A percentile compares a stretch with the other conserved stretches of the same genome.
These are phyloP conservation scores for Mycena filopes DNA, from an alignment of 768 basidiomycete genomes.

Conservation along the genomic window DNA sequence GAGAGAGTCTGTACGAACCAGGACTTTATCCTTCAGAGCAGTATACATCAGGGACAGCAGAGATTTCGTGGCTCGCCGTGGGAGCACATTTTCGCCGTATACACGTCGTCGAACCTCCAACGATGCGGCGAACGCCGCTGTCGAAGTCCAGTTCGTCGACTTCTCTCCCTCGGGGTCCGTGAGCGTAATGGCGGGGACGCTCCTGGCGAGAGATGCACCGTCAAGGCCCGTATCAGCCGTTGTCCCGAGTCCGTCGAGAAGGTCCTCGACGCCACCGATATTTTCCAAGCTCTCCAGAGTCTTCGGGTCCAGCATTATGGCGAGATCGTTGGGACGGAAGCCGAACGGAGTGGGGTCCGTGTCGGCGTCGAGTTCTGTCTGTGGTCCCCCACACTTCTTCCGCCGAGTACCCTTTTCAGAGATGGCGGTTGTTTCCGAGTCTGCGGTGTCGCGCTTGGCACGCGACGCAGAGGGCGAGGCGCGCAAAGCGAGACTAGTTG, in stretches of 20 bases:
- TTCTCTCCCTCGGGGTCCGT: slow-evolving; percentile 51
- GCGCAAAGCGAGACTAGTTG: slow-evolving; percentile 65
- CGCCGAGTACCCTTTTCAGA: slow-evolving; percentile 31
- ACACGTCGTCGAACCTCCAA: slow-evolving; percentile 71
- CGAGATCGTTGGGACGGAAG: slow-evolving; percentile 80
- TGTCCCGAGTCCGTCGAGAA: slow-evolving; percentile 82
- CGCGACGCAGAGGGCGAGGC: slow-evolving; percentile 42
- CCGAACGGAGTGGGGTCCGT: slow-evolving; percentile 75
- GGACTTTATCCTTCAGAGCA: slow-evolving; percentile 90
- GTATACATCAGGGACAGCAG: slow-evolving; percentile 85
- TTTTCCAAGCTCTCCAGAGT: slow-evolving; percentile 69
- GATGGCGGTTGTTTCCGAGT: slow-evolving; percentile 20
- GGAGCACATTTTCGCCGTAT: slow-evolving; percentile 82
- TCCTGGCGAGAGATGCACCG: slow-evolving; percentile 20
- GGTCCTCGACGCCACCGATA: slow-evolving; percentile 75
- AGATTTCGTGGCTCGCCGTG: slow-evolving; percentile 71
- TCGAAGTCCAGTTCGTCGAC: slow-evolving; percentile 28
- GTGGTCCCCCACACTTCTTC: slow-evolving; percentile 35
- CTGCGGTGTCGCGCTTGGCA: slow-evolving; percentile 33
- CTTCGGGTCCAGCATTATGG: slow-evolving; percentile 92
- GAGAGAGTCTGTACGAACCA: slow-evolving; percentile 60
- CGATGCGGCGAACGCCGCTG: slow-evolving; percentile 52
- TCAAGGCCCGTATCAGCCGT: slow-evolving; percentile 60
- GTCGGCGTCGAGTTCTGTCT: slow-evolving; percentile 53
- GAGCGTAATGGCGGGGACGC: slow-evolving; percentile 48